Percentiles rank a stretch among this genome's conserved stretches.
phyloP scores from a whole-genome alignment of 768 basidiomycete species.

The Leccinum boreale region DNA sequence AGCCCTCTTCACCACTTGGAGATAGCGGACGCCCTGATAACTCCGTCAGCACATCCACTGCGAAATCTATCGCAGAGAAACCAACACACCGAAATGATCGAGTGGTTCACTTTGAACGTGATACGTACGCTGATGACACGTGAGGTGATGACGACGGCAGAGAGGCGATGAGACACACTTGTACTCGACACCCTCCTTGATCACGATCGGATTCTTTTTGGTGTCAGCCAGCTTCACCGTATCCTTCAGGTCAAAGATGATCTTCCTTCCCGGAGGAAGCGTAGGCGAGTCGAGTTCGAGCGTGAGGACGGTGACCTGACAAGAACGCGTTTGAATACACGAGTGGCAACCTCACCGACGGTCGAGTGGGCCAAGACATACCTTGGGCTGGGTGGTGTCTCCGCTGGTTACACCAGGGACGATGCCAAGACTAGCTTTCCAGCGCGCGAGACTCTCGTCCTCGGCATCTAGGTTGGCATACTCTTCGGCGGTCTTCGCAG shows the following conservation, averaged over 20 bases:
- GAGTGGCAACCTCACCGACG: conserved; percentile 12
- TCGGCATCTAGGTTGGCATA: conserved; percentile 82
- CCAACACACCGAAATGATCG: conserved; percentile 71
- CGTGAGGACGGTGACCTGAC: conserved; percentile 65
- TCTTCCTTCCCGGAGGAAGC: conserved; percentile 55
- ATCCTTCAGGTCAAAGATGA: conserved; percentile 66
- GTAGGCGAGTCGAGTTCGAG: conserved; percentile 81
- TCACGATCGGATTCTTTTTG: conserved; percentile 75
- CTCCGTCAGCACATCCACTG: conserved; percentile 6
- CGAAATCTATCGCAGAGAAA: background rate
- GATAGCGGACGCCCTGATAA: conserved; percentile 73
- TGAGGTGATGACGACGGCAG: conserved; percentile 1
- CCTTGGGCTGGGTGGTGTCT: conserved; percentile 62
- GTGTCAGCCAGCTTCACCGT: conserved; percentile 40
- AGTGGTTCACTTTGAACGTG: conserved; percentile 84
- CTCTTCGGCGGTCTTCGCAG: conserved; percentile 72
- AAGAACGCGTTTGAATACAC: conserved; percentile 20
- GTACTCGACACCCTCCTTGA: conserved; percentile 88
- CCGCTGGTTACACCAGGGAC: conserved; percentile 44
- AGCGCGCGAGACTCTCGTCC: conserved; percentile 90
- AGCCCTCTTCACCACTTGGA: conserved; percentile 83
- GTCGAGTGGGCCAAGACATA: conserved; percentile 22
- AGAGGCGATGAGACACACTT: conserved; percentile 45
- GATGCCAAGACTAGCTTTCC: conserved; percentile 94
- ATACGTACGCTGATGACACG: conserved; percentile 60